Percentiles rank a stretch among this genome's conserved stretches.
These are phyloP conservation scores for Phaeosphaeriaceae sp. DNA, from an alignment of 2,329 filamentous ascomycete genomes.

Conservation along the genomic window DNA sequence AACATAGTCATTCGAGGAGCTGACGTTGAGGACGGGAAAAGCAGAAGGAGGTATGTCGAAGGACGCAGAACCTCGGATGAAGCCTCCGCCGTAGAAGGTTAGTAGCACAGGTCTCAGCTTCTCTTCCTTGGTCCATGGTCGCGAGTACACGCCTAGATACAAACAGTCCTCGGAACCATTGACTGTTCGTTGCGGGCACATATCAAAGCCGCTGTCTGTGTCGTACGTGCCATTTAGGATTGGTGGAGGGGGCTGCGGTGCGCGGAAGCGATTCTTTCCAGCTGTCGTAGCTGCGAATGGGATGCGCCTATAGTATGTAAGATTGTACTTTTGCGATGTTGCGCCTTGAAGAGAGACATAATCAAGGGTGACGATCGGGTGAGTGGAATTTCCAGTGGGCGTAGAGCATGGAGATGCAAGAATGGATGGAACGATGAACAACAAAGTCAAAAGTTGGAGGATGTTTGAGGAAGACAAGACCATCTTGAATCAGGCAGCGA, in stretches of 20 bases:
- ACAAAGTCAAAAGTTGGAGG: conserved; percentile 6
- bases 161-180: conserved; percentile 67
- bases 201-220: conserved; percentile 62
- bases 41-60: conserved; percentile 63
- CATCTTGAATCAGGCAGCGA: conserved; percentile 21
- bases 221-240: conserved; percentile 61
- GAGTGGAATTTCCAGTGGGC: conserved; percentile 12
- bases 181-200: conserved; percentile 65
- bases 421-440: conserved; percentile 10
- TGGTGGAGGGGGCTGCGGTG: conserved; percentile 62
- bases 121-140: conserved; percentile 58
- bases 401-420: conserved; percentile 14
- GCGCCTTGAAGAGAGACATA: conserved; percentile 59
- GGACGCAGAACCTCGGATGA: conserved; percentile 64
- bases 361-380: conserved; percentile 37
- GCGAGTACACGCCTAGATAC: conserved; percentile 66
- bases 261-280: conserved; percentile 66
- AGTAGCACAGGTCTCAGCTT: conserved; percentile 65
- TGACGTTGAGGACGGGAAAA: conserved; percentile 66
- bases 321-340: conserved; percentile 61
- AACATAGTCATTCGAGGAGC: conserved; percentile 58
- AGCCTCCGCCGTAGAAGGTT: conserved; percentile 68
- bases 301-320: conserved; percentile 67
- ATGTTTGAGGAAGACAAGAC: conserved; percentile 6
- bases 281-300: conserved; percentile 67